A percentile compares a stretch with the other conserved stretches of the same genome.
Evolutionary conservation across 768 basidiomycete genomes (phyloP).

Genomic region (Amanita fuliginea): DNA sequence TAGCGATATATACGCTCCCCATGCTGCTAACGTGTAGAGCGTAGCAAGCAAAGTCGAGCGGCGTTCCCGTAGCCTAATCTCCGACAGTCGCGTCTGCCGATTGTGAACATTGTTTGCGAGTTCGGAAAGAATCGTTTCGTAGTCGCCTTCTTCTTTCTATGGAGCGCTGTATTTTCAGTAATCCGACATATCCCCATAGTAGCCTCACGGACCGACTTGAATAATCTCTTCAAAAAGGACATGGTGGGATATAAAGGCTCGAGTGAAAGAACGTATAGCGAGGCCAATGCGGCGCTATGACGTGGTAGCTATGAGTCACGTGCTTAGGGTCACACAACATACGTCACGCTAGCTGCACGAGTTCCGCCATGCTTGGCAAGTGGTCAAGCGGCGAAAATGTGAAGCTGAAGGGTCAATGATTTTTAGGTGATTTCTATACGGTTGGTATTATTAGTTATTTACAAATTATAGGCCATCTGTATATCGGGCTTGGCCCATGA

Average conservation of each 20-base stretch:
- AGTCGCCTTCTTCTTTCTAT: slow-evolving; percentile 58
- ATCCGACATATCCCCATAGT: neutral
- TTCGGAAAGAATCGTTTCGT: slow-evolving; percentile 58
- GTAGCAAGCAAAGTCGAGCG: slow-evolving; percentile 70
- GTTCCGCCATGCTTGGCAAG: no score
- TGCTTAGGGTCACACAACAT: neutral
- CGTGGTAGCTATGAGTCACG: neutral
- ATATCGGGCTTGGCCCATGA: neutral
- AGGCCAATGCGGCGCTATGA: neutral
- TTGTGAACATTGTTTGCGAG: slow-evolving; percentile 63
- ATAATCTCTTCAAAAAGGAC: slow-evolving; percentile 19
- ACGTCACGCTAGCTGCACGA: no score
- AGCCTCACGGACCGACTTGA: slow-evolving; percentile 17
- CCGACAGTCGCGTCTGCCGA: slow-evolving; percentile 63
- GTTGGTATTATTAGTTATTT: neutral
- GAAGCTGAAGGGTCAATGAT: neutral
- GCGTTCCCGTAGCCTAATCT: slow-evolving; percentile 79
- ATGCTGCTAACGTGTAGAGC: slow-evolving; percentile 62
- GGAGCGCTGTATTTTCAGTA: neutral
- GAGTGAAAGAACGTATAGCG: neutral
- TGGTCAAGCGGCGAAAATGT: no score
- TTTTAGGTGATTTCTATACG: neutral
- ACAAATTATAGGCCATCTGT: neutral
- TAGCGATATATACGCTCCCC: slow-evolving; percentile 60
- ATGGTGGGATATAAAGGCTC: slow-evolving; percentile 5